Evolutionary conservation across 768 basidiomycete genomes (phyloP).

Genomic region (Terana coerulea): DNA sequence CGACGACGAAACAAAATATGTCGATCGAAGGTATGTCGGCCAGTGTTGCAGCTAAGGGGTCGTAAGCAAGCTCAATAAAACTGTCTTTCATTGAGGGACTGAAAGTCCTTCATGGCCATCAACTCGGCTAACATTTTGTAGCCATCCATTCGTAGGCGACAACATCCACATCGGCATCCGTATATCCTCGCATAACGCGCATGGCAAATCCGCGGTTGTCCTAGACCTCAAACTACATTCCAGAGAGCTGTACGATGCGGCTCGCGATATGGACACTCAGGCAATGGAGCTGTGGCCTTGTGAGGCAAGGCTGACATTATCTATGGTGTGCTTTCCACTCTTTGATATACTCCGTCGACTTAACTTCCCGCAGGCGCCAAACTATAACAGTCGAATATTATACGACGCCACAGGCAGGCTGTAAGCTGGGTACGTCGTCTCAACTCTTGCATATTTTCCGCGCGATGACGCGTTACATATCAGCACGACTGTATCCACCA

Average conservation of each 20-base stretch:
- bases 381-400: constrained; percentile 38
- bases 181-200: constrained; percentile 43
- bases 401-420: constrained; percentile 53
- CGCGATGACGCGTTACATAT: neutral
- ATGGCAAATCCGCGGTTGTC: constrained; percentile 44
- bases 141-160: constrained; percentile 42
- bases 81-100: constrained; percentile 29
- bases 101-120: constrained; percentile 55
- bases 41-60: neutral
- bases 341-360: neutral
- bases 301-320: constrained; percentile 64
- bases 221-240: constrained; percentile 60
- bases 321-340: constrained; percentile 36
- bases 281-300: constrained; percentile 47
- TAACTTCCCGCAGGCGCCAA: constrained; percentile 45
- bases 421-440: constrained; percentile 44
- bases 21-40: constrained; percentile 42
- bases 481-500: constrained; percentile 37
- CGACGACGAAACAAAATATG: constrained; percentile 37
- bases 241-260: constrained; percentile 56
- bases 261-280: constrained; percentile 63
- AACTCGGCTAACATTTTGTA: constrained; percentile 39
- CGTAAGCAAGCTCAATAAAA: neutral
- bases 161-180: constrained; percentile 54
- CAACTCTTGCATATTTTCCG: neutral